Percentiles rank a stretch among this genome's conserved stretches.
Conservation (phyloP, 495 filamentous ascomycete genomes). For the Penicillium psychrofluorescens region DNA sequence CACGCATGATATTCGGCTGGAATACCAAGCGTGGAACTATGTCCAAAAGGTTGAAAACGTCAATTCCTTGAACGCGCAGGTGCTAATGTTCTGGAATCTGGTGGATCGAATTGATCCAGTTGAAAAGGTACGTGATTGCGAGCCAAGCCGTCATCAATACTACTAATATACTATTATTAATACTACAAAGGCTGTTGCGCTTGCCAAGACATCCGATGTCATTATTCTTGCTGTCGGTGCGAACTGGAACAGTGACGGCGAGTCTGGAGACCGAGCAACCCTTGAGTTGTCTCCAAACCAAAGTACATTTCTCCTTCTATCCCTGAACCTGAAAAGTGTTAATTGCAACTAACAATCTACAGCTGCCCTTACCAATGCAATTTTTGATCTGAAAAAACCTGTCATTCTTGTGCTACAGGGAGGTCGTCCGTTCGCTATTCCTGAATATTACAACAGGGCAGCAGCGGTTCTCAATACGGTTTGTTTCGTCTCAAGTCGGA, state of each 20-base stretch:
- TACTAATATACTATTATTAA: neutral
- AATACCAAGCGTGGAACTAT: slow-evolving; percentile 39
- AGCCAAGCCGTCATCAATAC: too few species aligned
- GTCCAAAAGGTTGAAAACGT: slow-evolving; percentile 31
- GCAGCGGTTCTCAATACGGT: slow-evolving; percentile 4
- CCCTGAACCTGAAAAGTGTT: too few species aligned
- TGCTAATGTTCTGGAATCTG: slow-evolving; percentile 40
- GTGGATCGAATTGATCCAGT: slow-evolving; percentile 25
- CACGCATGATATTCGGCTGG: slow-evolving; percentile 30
- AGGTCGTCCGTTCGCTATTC: slow-evolving; percentile 32
- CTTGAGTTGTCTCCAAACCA: slow-evolving; percentile 15
- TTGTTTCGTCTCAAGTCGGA: neutral
- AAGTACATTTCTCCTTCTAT: neutral
- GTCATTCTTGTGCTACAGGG: slow-evolving; percentile 36
- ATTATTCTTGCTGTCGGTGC: slow-evolving; percentile 35
- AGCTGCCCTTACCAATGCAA: slow-evolving; percentile 18
- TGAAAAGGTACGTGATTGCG: slow-evolving; percentile 3
- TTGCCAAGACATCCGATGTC: slow-evolving; percentile 28
- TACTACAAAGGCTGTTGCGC: slow-evolving; percentile 16
- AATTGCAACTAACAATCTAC: too few species aligned
- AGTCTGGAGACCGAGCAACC: slow-evolving; percentile 34
- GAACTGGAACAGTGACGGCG: slow-evolving; percentile 38
- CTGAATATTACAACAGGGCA: slow-evolving; percentile 2
- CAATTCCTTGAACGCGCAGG: slow-evolving; percentile 34
- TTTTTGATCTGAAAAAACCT: slow-evolving; percentile 31